Base-by-base conservation (phyloP, 345 rosid genomes). In the Murraya koenigii region DNA sequence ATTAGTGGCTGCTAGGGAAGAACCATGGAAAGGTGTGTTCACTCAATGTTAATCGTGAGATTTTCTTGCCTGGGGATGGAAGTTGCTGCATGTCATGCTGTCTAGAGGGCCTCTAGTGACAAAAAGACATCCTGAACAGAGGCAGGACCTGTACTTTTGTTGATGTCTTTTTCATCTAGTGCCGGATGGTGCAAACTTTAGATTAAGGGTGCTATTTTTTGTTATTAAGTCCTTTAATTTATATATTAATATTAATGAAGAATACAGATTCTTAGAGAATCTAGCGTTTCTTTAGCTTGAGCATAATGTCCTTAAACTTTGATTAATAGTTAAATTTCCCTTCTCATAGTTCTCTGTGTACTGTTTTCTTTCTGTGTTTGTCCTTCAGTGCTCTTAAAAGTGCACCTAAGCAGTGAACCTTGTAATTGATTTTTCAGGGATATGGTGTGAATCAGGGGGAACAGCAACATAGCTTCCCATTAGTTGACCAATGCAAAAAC, bases 401-500 rank as follows among this genome's bases (percentile, higher is more conserved):
- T 60, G 36, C 38, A 63, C 56, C 66, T 75, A 10, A 76, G 22
- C 14, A 66, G 60, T 58, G 68, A 54, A 76, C 79, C 65, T 52
- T 61, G 55, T 69, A 15, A 25, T 71, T 78, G 36, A 71, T 72
- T 54, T 80, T 74, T 67, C 86, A 91, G 97, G 91, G 80, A 83
- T 88, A 79, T 85, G 84, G 74, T 72, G 64, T 87, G 81, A 89
- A 79, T 77, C 93, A 79, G 66, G 93, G 87, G 74, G 92, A 94
- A 67, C 85, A 90, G 54, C 89, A 89, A 35, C 89, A 80, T 38
- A 82, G 80, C 65, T 86, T 91, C 74, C 71, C 90, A 26, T 80
- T 88, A 26, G 80, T 81, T 81, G 90, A 81, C 80, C 89, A 87
- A 1, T 80, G 91, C 89, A 92, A 90, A 83, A 87, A 83, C 56